Evolutionary conservation across 495 filamentous ascomycete species (phyloP).

Genomic region (Venustampulla echinocandica): DNA sequence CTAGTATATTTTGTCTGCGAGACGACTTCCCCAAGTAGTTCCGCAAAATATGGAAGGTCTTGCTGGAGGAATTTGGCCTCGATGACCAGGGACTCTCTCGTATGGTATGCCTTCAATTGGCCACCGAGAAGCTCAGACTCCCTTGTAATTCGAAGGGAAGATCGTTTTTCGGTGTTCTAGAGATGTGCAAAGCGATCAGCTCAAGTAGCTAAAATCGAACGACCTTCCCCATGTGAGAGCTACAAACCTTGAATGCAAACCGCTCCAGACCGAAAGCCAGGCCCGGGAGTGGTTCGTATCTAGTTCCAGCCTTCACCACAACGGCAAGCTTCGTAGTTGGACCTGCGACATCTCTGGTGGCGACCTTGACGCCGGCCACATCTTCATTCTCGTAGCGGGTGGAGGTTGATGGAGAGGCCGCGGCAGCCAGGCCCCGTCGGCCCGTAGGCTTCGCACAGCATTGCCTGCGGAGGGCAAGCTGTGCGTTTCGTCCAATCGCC

Average conservation of each 20-base stretch:
- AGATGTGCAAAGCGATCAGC: background rate
- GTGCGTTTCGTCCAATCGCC: constrained; percentile 66
- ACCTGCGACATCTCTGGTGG: constrained; percentile 75
- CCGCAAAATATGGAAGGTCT: constrained; percentile 95
- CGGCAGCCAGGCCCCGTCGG: constrained; percentile 71
- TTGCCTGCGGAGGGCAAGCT: constrained; percentile 62
- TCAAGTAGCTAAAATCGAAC: background rate
- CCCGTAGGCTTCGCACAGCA: constrained; percentile 45
- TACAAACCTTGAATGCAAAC: constrained; percentile 88
- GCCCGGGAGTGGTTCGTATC: constrained; percentile 83
- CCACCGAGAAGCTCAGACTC: constrained; percentile 91
- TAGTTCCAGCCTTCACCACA: constrained; percentile 84
- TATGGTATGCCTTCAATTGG: constrained; percentile 74
- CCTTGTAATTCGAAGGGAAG: constrained; percentile 82
- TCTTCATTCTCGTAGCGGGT: constrained; percentile 85
- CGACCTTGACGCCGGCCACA: constrained; percentile 79
- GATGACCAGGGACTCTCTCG: constrained; percentile 84
- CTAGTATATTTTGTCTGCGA: constrained; percentile 75
- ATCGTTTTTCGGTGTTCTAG: constrained; percentile 78
- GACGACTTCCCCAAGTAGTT: constrained; percentile 87
- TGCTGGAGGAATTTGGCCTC: constrained; percentile 89
- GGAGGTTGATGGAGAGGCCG: constrained; percentile 58
- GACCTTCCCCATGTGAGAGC: background rate
- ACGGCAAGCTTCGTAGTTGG: constrained; percentile 84
- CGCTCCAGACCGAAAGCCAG: constrained; percentile 82